Percentiles rank a stretch among this genome's conserved stretches.
phyloP scores from a whole-genome alignment of 2,329 filamentous ascomycete genomes.

The Akanthomyces dipterigenus region DNA sequence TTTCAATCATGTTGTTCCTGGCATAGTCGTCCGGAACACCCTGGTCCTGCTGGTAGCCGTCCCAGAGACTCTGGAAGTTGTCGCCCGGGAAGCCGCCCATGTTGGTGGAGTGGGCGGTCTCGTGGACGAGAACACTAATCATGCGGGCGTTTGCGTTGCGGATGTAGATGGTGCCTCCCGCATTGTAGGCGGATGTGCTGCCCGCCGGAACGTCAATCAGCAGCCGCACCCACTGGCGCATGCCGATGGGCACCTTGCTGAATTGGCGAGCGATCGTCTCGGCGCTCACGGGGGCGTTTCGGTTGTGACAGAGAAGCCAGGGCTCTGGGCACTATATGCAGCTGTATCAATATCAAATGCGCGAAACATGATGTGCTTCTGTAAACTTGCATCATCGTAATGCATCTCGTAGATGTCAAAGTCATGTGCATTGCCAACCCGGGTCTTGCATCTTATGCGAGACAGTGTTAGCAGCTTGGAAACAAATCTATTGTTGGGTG shows the following conservation, averaged over 20 bases:
- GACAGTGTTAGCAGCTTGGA: background rate
- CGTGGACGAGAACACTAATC: constrained; percentile 5
- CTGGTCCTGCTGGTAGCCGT: background rate
- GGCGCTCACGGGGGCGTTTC: background rate
- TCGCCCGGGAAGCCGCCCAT: constrained; percentile 1
- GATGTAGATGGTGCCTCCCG: background rate
- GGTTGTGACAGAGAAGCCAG: constrained; percentile 2
- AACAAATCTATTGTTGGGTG: background rate
- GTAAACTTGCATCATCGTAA: background rate
- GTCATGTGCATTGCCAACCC: constrained; percentile 1
- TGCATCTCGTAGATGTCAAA: constrained; percentile 6
- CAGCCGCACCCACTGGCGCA: constrained; percentile 7
- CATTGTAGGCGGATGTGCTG: background rate
- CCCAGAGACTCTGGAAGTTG: constrained; percentile 1
- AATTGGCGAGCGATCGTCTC: constrained; percentile 6
- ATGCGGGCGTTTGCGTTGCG: background rate
- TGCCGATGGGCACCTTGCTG: constrained; percentile 5
- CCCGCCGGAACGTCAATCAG: background rate
- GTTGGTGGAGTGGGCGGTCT: constrained; percentile 5
- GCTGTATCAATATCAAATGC: background rate
- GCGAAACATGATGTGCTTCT: too few species aligned
- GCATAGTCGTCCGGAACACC: constrained; percentile 9
- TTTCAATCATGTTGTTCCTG: constrained; percentile 5
- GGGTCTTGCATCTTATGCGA: background rate
- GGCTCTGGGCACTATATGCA: background rate